Base-by-base conservation (phyloP, 805 yeast genomes). In the Blastobotrys chiropterorum region DNA sequence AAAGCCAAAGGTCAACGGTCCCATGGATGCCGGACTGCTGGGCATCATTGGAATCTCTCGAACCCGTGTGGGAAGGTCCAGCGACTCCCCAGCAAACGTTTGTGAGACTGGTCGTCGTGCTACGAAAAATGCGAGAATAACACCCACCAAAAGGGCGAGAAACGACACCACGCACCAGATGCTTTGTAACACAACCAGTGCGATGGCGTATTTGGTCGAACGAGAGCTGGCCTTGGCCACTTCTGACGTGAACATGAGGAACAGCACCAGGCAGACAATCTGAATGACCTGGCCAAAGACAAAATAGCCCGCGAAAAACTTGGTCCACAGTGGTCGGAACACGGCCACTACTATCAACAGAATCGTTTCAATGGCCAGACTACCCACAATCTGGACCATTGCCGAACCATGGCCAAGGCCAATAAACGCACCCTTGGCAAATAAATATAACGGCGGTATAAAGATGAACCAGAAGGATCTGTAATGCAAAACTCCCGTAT, bases 401-500 rank as follows among this genome's bases (percentile, higher is more conserved):
- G 67, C 68, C 39, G 64, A 58, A 13, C 68, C 68, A 21, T 63
- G 58, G 4, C 63, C 70, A 2, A 67, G 59, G 1, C 66, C 69
- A 48, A 66, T 54, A 44, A 67, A 63, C 16, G 70, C 68, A 47
- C 63, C 64, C 38, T 67, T 54, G 16, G 59, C 62, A 51, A 66
- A 59, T 6, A 64, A 52, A 1, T 61, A 63, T 11, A 47, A 41
- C 17, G 63, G 38, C 6, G 60, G 53, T 4, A 67, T 54, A 46
- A 67, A 66, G 42, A 62, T 5, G 34, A 26, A 60, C 69, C 69
- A 67, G 70, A 71, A 67, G 52, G 54, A 63, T 41, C 54, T 48
- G 38, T 65, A 66, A 51, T 67, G 66, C 45, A 67, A 62, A 14
- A 67, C 62, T 3, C 71, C 70, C 48, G 64, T 67, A 45, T 57